These are phyloP conservation scores for Populus deltoides DNA, from an alignment of 345 rosid genomes.

Conservation along the genomic window DNA sequence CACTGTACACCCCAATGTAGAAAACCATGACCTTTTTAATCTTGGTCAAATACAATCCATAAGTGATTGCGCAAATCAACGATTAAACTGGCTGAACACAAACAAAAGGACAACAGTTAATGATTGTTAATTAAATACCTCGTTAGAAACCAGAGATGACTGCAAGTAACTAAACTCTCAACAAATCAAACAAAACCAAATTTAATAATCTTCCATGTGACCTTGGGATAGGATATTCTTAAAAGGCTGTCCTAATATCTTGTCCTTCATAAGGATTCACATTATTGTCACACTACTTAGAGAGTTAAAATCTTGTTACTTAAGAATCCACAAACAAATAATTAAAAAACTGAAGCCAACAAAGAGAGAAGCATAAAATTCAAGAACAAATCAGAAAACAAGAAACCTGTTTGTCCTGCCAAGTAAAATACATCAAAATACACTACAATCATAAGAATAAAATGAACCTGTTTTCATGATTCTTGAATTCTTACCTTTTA, in stretches of 20 bases:
- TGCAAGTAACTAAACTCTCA: conserved; percentile 35
- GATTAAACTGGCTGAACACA: conserved; percentile 49
- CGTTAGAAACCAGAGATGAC: conserved; percentile 32
- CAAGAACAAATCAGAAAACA: conserved; percentile 29
- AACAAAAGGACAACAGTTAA: conserved; percentile 38
- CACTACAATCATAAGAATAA: background rate
- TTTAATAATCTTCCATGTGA: conserved; percentile 63
- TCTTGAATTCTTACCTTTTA: conserved; percentile 26
- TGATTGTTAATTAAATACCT: conserved; percentile 39
- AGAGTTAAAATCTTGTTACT: conserved; percentile 12
- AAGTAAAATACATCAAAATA: background rate
- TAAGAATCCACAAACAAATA: conserved; percentile 16
- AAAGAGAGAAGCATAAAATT: conserved; percentile 29
- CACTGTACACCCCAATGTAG: conserved; percentile 28
- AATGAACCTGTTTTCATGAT: conserved; percentile 6
- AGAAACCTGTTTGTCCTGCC: conserved; percentile 25
- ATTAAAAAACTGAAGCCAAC: conserved; percentile 8
- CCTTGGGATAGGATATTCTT: conserved; percentile 50
- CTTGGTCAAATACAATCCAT: conserved; percentile 56
- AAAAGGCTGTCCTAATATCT: conserved; percentile 48
- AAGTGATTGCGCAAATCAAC: conserved; percentile 26
- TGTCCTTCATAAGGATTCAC: conserved; percentile 38
- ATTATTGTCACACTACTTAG: conserved; percentile 12
- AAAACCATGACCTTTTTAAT: conserved; percentile 35
- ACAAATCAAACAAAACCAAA: conserved; percentile 34